These are phyloP conservation scores for Lactuca sativa DNA, from an alignment of 129 eudicot species.

Conservation along the genomic window DNA sequence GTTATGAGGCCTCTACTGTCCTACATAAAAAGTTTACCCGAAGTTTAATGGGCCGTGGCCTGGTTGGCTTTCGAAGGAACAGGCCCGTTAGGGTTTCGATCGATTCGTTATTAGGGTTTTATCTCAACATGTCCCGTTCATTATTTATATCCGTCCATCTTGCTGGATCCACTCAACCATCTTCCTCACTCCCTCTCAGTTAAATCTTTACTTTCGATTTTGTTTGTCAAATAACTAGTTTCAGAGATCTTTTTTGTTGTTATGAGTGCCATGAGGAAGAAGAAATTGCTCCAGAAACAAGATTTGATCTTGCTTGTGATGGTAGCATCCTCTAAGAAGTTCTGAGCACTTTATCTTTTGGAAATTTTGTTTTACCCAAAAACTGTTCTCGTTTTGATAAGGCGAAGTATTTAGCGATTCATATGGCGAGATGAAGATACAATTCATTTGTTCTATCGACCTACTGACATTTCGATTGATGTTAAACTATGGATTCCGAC, in stretches of 20 bases:
- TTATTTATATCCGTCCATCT: neutral
- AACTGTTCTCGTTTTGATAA: neutral
- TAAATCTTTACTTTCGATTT: too few species aligned
- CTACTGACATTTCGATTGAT: conserved; percentile 58
- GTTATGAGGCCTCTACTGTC: too few species aligned
- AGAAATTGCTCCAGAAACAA: conserved; percentile 32
- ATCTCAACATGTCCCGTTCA: neutral
- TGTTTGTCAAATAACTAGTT: neutral
- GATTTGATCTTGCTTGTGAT: conserved; percentile 32
- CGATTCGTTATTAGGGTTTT: neutral
- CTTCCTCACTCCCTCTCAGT: neutral
- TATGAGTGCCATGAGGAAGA: conserved; percentile 34
- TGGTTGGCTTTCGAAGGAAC: neutral
- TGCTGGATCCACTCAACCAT: neutral
- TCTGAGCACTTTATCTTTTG: conserved; percentile 37
- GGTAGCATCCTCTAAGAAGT: conserved; percentile 68
- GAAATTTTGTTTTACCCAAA: neutral
- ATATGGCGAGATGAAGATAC: conserved; percentile 62
- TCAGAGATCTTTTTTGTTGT: neutral
- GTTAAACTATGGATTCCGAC: conserved; percentile 66
- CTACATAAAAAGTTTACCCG: neutral
- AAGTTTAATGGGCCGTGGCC: neutral
- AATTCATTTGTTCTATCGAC: conserved; percentile 69
- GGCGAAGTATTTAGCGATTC: neutral
- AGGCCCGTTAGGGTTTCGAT: neutral